Percentiles rank a stretch among this genome's conserved stretches.
Conservation (phyloP, 331 rosid genomes). For the Telfairia occidentalis region DNA sequence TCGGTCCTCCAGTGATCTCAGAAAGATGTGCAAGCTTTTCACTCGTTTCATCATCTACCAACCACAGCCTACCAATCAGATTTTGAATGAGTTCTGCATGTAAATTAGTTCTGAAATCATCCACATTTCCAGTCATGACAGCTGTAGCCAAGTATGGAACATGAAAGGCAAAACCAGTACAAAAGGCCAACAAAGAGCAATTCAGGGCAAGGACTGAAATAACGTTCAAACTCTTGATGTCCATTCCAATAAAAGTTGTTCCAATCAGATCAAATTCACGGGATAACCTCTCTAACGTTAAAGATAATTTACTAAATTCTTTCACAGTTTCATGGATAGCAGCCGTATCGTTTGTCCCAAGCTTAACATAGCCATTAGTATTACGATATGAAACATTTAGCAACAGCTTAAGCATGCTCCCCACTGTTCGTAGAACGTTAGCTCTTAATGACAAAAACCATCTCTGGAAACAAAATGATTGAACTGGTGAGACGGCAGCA, state of each 20-base stretch:
- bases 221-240: constrained; percentile 27
- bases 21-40: constrained; percentile 31
- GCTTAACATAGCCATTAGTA: neutral
- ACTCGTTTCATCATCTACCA: constrained; percentile 29
- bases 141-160: constrained; percentile 17
- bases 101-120: constrained; percentile 11
- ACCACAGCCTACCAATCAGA: constrained; percentile 30
- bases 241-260: constrained; percentile 44
- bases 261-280: constrained; percentile 36
- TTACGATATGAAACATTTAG: constrained; percentile 15
- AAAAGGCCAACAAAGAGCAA: constrained; percentile 47
- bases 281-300: constrained; percentile 28
- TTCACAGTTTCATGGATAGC: constrained; percentile 15
- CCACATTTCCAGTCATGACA: neutral
- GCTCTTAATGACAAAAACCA: constrained; percentile 55
- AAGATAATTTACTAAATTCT: constrained; percentile 27
- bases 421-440: constrained; percentile 27
- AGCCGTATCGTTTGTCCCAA: constrained; percentile 13
- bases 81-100: constrained; percentile 24
- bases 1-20: constrained; percentile 14
- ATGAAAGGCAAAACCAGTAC: constrained; percentile 33
- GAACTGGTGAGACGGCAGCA: constrained; percentile 14
- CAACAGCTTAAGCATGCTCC: constrained; percentile 20
- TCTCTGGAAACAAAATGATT: constrained; percentile 40
- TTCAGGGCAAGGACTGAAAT: constrained; percentile 36